Evolutionary conservation across 1,139 yeast species (phyloP).

Genomic region (Hanseniaspora gamundiae): DNA sequence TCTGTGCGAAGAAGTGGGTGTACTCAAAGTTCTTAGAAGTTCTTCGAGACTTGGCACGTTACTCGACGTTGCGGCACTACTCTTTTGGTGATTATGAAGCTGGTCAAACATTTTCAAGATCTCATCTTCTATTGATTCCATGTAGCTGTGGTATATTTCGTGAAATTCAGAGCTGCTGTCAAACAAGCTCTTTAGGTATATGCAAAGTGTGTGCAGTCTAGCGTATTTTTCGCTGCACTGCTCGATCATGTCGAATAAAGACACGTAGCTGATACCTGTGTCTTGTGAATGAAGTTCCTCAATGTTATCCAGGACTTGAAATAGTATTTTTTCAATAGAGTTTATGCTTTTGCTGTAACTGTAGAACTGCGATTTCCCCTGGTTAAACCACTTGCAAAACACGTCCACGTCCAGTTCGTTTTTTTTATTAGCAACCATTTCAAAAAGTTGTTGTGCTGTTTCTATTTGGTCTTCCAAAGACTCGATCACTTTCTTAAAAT

Average conservation of each 20-base stretch:
- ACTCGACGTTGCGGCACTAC: constrained; percentile 12
- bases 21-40: constrained; percentile 21
- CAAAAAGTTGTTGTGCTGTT: neutral
- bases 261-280: constrained; percentile 12
- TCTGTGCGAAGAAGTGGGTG: constrained; percentile 27
- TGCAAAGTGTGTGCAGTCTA: constrained; percentile 30
- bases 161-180: constrained; percentile 46
- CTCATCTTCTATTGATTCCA: constrained; percentile 40
- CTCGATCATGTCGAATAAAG: constrained; percentile 22
- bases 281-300: constrained; percentile 22
- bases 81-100: constrained; percentile 31
- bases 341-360: constrained; percentile 31
- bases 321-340: constrained; percentile 36
- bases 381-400: constrained; percentile 35
- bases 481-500: neutral
- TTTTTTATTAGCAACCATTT: neutral
- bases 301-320: constrained; percentile 30
- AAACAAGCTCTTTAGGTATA: constrained; percentile 32
- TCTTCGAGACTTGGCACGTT: constrained; percentile 18
- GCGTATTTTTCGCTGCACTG: constrained; percentile 30
- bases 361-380: constrained; percentile 34
- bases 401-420: neutral
- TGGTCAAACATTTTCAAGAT: constrained; percentile 35
- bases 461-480: neutral
- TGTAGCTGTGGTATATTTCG: constrained; percentile 42